Evolutionary conservation across 768 basidiomycete species (phyloP).

Genomic region (Tulasnella calospora): DNA sequence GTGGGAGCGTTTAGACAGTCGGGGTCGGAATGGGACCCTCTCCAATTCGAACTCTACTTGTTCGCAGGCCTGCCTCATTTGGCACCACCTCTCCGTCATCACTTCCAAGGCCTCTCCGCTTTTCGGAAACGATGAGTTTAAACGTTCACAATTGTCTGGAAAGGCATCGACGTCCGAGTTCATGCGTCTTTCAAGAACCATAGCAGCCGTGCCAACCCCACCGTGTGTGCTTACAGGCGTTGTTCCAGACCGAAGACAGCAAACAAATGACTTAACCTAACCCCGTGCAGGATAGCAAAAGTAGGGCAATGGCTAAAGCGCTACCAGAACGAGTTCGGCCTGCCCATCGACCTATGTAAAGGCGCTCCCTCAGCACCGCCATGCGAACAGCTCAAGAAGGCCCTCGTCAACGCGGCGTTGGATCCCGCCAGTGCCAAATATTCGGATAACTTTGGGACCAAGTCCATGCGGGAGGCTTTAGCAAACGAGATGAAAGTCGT

Average conservation of each 20-base stretch:
- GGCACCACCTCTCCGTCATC: too few relatives aligned
- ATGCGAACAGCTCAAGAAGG: slow-evolving; percentile 46
- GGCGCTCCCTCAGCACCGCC: slow-evolving; percentile 69
- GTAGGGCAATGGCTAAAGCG: neutral
- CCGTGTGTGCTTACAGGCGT: neutral
- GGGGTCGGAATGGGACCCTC: neutral
- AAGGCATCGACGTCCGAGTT: neutral
- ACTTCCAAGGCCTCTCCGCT: neutral
- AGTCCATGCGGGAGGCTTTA: slow-evolving; percentile 47
- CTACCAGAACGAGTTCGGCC: slow-evolving; percentile 34
- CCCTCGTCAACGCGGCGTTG: slow-evolving; percentile 45
- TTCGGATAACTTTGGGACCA: slow-evolving; percentile 55
- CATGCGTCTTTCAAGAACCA: neutral
- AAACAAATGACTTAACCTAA: neutral
- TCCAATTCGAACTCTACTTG: neutral
- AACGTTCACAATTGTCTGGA: neutral
- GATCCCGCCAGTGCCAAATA: slow-evolving; percentile 47
- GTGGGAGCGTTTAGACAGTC: neutral
- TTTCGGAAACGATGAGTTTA: neutral
- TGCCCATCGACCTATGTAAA: slow-evolving; percentile 69
- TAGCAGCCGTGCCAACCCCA: neutral
- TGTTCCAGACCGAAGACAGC: neutral
- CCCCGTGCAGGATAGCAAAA: neutral
- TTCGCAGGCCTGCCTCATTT: neutral
- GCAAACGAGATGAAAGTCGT: slow-evolving; percentile 55